Evolutionary conservation across 2,329 filamentous ascomycete species (phyloP).

Genomic region (Neocatenulostroma microsporum): DNA sequence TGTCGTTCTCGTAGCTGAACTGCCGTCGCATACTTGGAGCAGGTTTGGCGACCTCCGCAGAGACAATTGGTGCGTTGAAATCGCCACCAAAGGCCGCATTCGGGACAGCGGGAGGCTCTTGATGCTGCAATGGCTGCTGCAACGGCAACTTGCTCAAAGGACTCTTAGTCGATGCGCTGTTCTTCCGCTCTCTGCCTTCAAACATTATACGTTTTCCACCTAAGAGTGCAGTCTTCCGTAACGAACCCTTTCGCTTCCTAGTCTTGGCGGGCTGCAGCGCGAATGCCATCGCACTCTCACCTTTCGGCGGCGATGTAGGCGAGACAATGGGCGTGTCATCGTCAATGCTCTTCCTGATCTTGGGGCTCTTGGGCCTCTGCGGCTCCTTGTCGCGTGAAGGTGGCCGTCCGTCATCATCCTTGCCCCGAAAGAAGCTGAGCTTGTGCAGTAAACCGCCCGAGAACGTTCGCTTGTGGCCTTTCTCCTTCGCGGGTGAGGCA

Average conservation of each 20-base stretch:
- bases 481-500: conserved; percentile 2
- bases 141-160: conserved; percentile 21
- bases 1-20: conserved; percentile 33
- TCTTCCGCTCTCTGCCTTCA: conserved; percentile 49
- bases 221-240: conserved; percentile 78
- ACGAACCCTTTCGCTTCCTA: conserved; percentile 69
- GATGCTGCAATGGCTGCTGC: conserved; percentile 7
- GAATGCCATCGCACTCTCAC: conserved; percentile 44
- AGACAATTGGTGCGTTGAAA: too few relatives aligned
- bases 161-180: conserved; percentile 30
- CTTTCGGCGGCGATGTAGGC: conserved; percentile 21
- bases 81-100: too few relatives aligned
- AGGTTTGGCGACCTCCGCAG: conserved; percentile 12
- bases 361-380: conserved; percentile 19
- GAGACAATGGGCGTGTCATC: conserved; percentile 22
- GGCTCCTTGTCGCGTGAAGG: conserved; percentile 26
- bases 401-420: conserved; percentile 28
- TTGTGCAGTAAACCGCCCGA: conserved; percentile 61
- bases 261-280: conserved; percentile 45
- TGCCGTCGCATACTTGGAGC: conserved; percentile 13
- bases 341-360: conserved; percentile 24
- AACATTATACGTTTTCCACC: conserved; percentile 56
- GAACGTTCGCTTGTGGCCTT: conserved; percentile 45
- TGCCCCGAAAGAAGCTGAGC: conserved; percentile 58
- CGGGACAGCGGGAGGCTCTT: too few relatives aligned